phyloP scores from a whole-genome alignment of 345 rosid species.

The Viola odorata region DNA sequence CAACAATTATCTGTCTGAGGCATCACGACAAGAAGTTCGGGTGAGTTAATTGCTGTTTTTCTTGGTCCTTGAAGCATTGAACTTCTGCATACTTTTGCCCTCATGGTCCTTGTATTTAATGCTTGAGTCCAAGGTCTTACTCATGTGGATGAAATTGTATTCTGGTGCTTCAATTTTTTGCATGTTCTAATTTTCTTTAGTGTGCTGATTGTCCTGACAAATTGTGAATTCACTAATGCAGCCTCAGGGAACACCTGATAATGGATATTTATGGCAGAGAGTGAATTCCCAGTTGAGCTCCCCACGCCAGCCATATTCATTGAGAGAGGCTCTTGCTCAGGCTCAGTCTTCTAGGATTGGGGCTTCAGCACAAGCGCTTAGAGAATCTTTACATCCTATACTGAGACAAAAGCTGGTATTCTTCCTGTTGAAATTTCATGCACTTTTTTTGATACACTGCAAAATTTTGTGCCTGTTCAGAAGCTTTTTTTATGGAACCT shows the following conservation, averaged over 20 bases:
- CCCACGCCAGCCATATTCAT: conserved; percentile 96
- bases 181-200: not conserved
- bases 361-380: conserved; percentile 94
- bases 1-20: conserved; percentile 89
- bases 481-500: not conserved
- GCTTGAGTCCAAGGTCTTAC: conserved; percentile 2
- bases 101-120: conserved; percentile 7
- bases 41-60: conserved; percentile 33
- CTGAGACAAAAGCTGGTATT: conserved; percentile 90
- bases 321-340: conserved; percentile 98
- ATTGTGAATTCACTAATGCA: conserved; percentile 33
- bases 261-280: conserved; percentile 90
- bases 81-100: not conserved
- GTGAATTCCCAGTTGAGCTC: conserved; percentile 97
- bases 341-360: conserved; percentile 98
- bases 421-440: conserved; percentile 7
- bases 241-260: conserved; percentile 95
- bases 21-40: conserved; percentile 96
- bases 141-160: not conserved
- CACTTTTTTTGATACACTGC: not conserved
- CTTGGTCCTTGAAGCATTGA: not conserved
- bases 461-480: too few relatives aligned
- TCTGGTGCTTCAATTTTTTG: not conserved
- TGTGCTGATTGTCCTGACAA: not conserved
- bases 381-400: conserved; percentile 94